Evolutionary conservation across 148 eudicot species (phyloP), one percentile per base, ranked within the genome.

Genomic region (Selenicereus undatus): DNA sequence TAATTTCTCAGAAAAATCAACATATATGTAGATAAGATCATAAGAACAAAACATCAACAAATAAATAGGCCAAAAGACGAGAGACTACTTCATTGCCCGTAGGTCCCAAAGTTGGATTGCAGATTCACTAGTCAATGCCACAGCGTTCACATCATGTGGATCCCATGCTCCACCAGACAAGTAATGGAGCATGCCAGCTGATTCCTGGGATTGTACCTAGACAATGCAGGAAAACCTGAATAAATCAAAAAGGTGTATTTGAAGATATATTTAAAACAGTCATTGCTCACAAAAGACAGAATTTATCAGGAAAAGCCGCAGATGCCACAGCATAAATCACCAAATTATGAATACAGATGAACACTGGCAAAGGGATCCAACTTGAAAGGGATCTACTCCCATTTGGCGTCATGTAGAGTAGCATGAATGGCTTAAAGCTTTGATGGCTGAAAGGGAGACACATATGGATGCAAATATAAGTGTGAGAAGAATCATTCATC

Each of bases 81-180:
- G 26, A 77, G 42, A 93, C 45, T 92, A 97, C 99, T 91, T 94
- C 99, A 97, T 94, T 58, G 93, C 88, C 42, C 99, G 86, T 10
- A 97, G 83, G 86, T 97, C 99, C 98, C 98, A 94, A 77, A 94
- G 86, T 80, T 94, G 97, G 81, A 94, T 81, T 52, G 93, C 91
- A 77, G 99, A 92, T 84, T 97, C 97, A 85, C 95, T 87, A 24
- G 95, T 92, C 75, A 89, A 86, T 52, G 94, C 91, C 81, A 97
- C 81, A 86, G 88, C 82, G 84, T 97, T 92, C 72, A 86, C 79
- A 83, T 97, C 98, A 84, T 94, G 98, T 29, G 99, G 98, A 84
- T 97, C 94, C 99, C 99, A 97, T 43, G 98, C 97, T 79, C 99
- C 99, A 79, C 99, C 99, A 80, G 95, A 85, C 75, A 92, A 87